Conservation (phyloP, 1,284 basidiomycete species). For the Sanguinoderma infundibulare region DNA sequence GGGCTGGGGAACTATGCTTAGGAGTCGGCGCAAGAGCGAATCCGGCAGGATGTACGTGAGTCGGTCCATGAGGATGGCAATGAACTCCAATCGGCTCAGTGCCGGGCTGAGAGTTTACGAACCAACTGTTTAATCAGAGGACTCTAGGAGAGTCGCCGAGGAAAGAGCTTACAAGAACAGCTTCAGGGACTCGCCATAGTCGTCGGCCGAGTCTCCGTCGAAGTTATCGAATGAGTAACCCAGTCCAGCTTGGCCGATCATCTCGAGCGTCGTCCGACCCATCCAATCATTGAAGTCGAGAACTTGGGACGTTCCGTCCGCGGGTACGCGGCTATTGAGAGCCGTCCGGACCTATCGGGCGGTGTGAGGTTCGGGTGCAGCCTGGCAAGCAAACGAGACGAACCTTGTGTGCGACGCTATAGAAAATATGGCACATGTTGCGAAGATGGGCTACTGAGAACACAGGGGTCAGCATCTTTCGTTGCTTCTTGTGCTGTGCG, state of each 20-base stretch:
- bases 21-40: neutral
- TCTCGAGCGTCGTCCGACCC: slow-evolving; percentile 13
- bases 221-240: slow-evolving; percentile 17
- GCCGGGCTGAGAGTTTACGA: neutral
- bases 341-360: neutral
- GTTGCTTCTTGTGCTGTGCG: slow-evolving; percentile 1
- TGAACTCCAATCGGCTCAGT: neutral
- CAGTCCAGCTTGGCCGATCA: slow-evolving; percentile 12
- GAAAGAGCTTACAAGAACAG: slow-evolving; percentile 23
- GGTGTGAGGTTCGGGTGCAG: too few relatives aligned
- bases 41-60: neutral
- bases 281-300: slow-evolving; percentile 12
- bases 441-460: slow-evolving; percentile 2
- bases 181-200: slow-evolving; percentile 28
- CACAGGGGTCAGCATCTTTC: neutral
- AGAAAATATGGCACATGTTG: slow-evolving; percentile 1
- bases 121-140: too few relatives aligned
- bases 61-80: neutral
- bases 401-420: slow-evolving; percentile 1
- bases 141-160: too few relatives aligned
- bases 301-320: neutral
- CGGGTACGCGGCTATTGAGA: slow-evolving; percentile 1
- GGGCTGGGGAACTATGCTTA: neutral
- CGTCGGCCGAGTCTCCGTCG: slow-evolving; percentile 10
- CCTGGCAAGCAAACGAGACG: too few relatives aligned